phyloP scores from a whole-genome alignment of 2,329 filamentous ascomycete genomes.

The Neocatenulostroma microsporum region DNA sequence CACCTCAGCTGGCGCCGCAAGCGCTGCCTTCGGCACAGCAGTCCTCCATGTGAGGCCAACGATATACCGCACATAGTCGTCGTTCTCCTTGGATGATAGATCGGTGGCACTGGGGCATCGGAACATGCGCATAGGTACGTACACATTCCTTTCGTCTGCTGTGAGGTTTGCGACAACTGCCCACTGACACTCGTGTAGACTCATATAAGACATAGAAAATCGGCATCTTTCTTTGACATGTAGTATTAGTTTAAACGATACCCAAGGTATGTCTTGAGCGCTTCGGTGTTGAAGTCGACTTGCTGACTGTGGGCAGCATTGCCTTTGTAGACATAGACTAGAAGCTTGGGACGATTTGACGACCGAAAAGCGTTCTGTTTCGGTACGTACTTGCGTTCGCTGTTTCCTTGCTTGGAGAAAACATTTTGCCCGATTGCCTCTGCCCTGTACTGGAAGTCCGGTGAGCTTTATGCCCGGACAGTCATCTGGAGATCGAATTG shows the following conservation, averaged over 20 bases:
- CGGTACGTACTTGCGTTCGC: conserved; percentile 6
- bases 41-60: conserved; percentile 14
- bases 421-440: too few relatives aligned
- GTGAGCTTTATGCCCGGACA: too few relatives aligned
- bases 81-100: conserved; percentile 12
- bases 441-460: too few relatives aligned
- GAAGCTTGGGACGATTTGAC: conserved; percentile 25
- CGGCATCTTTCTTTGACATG: conserved; percentile 18
- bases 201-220: conserved; percentile 19
- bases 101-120: conserved; percentile 12
- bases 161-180: conserved; percentile 3
- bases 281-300: neutral
- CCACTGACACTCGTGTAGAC: conserved; percentile 13
- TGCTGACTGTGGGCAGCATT: conserved; percentile 11
- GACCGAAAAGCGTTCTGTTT: conserved; percentile 13
- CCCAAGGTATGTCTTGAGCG: conserved; percentile 9
- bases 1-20: neutral
- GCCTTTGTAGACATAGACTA: conserved; percentile 29
- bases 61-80: neutral
- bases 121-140: conserved; percentile 26
- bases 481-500: too few relatives aligned
- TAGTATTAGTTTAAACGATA: conserved; percentile 22
- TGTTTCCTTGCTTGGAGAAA: neutral
- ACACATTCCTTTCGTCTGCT: neutral
- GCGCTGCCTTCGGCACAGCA: neutral